phyloP scores from a whole-genome alignment of 2,329 filamentous ascomycete species.

The Berkeleyomyces basicola region DNA sequence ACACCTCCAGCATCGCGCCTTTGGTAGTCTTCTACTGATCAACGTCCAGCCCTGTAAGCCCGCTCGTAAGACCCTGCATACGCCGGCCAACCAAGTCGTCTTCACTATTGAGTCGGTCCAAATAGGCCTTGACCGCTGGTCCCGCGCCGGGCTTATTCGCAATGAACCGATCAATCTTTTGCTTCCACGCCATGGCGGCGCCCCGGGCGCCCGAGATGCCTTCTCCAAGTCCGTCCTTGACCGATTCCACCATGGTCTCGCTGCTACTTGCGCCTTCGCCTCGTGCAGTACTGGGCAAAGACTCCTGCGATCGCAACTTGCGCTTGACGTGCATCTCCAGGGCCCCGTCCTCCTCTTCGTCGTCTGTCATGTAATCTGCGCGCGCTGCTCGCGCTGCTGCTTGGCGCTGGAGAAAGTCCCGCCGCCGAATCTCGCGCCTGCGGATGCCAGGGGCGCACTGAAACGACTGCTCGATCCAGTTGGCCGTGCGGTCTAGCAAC shows the following conservation, averaged over 20 bases:
- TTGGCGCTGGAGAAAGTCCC: neutral
- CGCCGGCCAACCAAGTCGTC: slow-evolving; percentile 40
- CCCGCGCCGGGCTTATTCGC: slow-evolving; percentile 23
- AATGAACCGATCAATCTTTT: slow-evolving; percentile 14
- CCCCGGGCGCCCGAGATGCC: slow-evolving; percentile 17
- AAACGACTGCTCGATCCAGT: slow-evolving; percentile 73
- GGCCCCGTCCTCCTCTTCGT: slow-evolving; percentile 54
- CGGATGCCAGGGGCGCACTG: slow-evolving; percentile 13
- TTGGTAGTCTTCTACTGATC: slow-evolving; percentile 19
- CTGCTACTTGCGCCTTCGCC: slow-evolving; percentile 13
- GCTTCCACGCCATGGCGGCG: slow-evolving; percentile 19
- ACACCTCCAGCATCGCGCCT: neutral
- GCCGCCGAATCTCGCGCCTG: slow-evolving; percentile 3
- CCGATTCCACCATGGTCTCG: slow-evolving; percentile 14
- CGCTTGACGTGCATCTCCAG: slow-evolving; percentile 46
- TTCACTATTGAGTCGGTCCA: slow-evolving; percentile 39
- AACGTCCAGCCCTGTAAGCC: slow-evolving; percentile 32
- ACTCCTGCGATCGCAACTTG: slow-evolving; percentile 12
- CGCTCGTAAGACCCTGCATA: slow-evolving; percentile 41
- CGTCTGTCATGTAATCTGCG: slow-evolving; percentile 1
- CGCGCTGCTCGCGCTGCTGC: slow-evolving; percentile 1
- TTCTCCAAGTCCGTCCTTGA: slow-evolving; percentile 15
- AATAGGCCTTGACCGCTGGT: slow-evolving; percentile 19
- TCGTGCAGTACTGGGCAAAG: slow-evolving; percentile 11
- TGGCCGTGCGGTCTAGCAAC: slow-evolving; percentile 60